phyloP scores from a whole-genome alignment of 768 basidiomycete genomes.

The Amanita pseudoporphyria region DNA sequence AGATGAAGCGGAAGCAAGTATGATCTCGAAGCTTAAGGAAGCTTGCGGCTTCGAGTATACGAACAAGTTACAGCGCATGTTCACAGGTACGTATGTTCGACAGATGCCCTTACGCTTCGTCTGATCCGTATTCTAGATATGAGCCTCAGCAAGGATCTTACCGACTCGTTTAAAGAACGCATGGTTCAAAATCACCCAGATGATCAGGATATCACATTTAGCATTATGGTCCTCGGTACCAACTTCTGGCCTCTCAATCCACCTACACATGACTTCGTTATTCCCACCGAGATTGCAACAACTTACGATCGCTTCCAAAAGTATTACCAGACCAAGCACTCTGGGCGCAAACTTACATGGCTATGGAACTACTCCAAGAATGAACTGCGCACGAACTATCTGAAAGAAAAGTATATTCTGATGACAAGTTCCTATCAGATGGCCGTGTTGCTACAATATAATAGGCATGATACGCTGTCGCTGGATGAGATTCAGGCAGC shows the following conservation, averaged over 20 bases:
- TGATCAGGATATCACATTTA: constrained; percentile 88
- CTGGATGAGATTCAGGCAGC: constrained; percentile 71
- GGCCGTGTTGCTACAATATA: constrained; percentile 93
- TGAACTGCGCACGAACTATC: constrained; percentile 90
- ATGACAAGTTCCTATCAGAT: constrained; percentile 97
- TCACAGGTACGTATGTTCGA: constrained; percentile 59
- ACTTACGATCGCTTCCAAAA: constrained; percentile 90
- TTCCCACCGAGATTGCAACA: constrained; percentile 78
- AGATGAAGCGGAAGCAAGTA: constrained; percentile 94
- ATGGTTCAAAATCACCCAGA: constrained; percentile 76
- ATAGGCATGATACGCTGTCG: constrained; percentile 81
- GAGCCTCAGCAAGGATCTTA: constrained; percentile 92
- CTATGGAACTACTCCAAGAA: constrained; percentile 98
- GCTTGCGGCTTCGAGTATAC: constrained; percentile 99
- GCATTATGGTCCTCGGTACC: constrained; percentile 90
- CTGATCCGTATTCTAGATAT: constrained; percentile 52
- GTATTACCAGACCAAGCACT: constrained; percentile 93
- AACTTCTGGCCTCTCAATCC: constrained; percentile 95
- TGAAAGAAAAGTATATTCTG: constrained; percentile 92
- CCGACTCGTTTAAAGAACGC: constrained; percentile 94
- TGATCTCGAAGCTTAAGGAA: constrained; percentile 99
- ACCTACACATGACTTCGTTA: constrained; percentile 79
- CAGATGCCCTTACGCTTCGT: background rate
- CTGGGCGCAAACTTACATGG: constrained; percentile 95
- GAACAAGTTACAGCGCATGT: constrained; percentile 97